Evolutionary conservation across 2,329 filamentous ascomycete species (phyloP).

Genomic region (Fusarium sp.): DNA sequence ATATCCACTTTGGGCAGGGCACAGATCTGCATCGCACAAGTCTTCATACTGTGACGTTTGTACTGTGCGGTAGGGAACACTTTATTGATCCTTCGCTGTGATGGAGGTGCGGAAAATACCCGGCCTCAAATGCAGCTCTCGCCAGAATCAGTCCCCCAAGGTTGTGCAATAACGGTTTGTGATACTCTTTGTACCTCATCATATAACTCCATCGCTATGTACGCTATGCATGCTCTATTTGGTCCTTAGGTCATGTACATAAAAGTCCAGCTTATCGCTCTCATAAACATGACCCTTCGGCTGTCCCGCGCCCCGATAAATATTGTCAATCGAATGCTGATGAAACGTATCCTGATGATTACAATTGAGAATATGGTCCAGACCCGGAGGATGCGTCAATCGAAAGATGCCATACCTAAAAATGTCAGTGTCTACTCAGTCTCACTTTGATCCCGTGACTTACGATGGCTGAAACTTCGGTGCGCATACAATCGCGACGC

Average conservation of each 20-base stretch:
- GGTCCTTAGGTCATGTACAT: conserved; percentile 62
- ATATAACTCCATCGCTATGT: conserved; percentile 40
- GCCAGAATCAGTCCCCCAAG: background rate
- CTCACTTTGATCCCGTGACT: conserved; percentile 42
- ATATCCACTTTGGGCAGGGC: background rate
- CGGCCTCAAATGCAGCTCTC: background rate
- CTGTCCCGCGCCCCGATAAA: conserved; percentile 79
- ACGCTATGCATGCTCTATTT: conserved; percentile 24
- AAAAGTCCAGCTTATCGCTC: conserved; percentile 70
- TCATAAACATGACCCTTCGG: conserved; percentile 77
- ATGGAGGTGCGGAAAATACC: background rate
- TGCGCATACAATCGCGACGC: conserved; percentile 95
- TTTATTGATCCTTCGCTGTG: background rate
- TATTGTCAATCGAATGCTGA: conserved; percentile 71
- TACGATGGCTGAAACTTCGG: conserved; percentile 81
- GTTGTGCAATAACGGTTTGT: background rate
- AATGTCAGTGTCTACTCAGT: background rate
- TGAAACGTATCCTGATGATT: conserved; percentile 85
- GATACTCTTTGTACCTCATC: background rate
- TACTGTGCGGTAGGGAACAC: background rate
- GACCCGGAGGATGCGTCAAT: conserved; percentile 89
- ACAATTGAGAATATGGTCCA: conserved; percentile 86
- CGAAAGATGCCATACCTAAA: conserved; percentile 88
- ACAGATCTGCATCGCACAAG: background rate
- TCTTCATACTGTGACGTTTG: background rate